phyloP scores from a whole-genome alignment of 108 stramenopile genomes.

The Craspedostauros australis region DNA sequence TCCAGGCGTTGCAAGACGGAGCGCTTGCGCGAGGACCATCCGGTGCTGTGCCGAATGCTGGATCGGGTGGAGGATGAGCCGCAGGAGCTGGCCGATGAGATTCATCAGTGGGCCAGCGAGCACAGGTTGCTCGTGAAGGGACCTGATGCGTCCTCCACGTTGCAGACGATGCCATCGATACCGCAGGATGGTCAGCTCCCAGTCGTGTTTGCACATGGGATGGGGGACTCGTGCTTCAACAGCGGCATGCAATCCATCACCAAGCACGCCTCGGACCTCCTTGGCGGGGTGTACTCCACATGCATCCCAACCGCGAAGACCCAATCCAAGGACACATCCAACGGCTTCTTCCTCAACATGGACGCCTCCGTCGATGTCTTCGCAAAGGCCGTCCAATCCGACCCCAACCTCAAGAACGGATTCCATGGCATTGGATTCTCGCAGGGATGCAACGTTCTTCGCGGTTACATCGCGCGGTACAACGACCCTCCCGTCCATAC shows the following conservation, averaged over 20 bases:
- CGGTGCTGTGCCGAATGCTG: constrained; percentile 43
- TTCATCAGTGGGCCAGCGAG: constrained; percentile 22
- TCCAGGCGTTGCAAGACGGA: too few species aligned
- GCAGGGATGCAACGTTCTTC: constrained; percentile 72
- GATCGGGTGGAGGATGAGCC: constrained; percentile 18
- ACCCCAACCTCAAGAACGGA: constrained; percentile 44
- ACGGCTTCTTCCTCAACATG: constrained; percentile 74
- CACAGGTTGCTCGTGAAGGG: constrained; percentile 14
- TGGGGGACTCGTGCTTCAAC: constrained; percentile 80
- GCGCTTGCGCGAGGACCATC: constrained; percentile 17
- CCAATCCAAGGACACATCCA: constrained; percentile 52
- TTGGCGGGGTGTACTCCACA: constrained; percentile 39
- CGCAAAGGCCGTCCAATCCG: constrained; percentile 33
- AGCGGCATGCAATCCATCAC: constrained; percentile 53
- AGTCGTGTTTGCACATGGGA: constrained; percentile 58
- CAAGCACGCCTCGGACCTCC: constrained; percentile 20
- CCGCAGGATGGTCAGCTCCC: constrained; percentile 17
- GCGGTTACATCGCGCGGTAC: constrained; percentile 68
- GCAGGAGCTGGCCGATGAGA: constrained; percentile 14
- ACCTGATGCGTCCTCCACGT: not conserved
- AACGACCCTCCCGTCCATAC: constrained; percentile 65
- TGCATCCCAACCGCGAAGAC: constrained; percentile 64
- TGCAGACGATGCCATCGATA: not conserved
- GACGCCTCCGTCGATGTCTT: constrained; percentile 61
- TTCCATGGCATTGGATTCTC: constrained; percentile 76